Evolutionary conservation across 495 filamentous ascomycete genomes (phyloP), one percentile per base, ranked within the genome.

Genomic region (Tuber calosporum): DNA sequence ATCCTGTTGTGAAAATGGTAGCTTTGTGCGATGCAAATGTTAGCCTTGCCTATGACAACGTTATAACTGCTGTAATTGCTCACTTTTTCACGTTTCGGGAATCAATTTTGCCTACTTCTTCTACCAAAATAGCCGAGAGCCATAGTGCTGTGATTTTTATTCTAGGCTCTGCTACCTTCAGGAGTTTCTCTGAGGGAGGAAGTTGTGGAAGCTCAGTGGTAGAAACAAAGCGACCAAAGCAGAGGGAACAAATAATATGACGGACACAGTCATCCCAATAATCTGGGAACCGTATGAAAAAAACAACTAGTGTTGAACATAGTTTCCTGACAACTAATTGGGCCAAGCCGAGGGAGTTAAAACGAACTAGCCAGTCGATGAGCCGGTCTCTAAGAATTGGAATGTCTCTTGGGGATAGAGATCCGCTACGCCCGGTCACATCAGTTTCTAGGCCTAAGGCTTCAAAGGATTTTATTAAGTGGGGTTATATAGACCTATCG

Each of bases 311-410:
- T 53, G 92, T 91, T 36, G 91, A 89, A 77, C 93, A 94, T 36
- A 97, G 85, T 83, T 99, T 99, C 81, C 88, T 88, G 45, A 90
- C 83, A 11, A 96, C 93, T 69, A 95, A 84, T 40, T 86, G 77
- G 17, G 86, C 86, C 36, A 90, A 88, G 0, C 86, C 86, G 45
- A 86, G 84, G 58, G 84, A 85, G 1, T 91, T 85, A 30, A 89
- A 85, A 26, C 84, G 82, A 15, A 93, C 85, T 70, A 89, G 85
- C 86, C 92, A 91, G 58, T 86, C 83, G 53, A 95, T 85, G 26
- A 96, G 87, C 69, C 86, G 90, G 34, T 87, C 84, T n/a, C 95
- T 85, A 2, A 96, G 85, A 71, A 87, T 85, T 69, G 85, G 77
- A 4, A 88, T 86, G 72, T 90, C 88, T 13, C 88, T 83, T 53